phyloP scores from a whole-genome alignment of 1,139 yeast species.

The Sporopachydermia cereana region DNA sequence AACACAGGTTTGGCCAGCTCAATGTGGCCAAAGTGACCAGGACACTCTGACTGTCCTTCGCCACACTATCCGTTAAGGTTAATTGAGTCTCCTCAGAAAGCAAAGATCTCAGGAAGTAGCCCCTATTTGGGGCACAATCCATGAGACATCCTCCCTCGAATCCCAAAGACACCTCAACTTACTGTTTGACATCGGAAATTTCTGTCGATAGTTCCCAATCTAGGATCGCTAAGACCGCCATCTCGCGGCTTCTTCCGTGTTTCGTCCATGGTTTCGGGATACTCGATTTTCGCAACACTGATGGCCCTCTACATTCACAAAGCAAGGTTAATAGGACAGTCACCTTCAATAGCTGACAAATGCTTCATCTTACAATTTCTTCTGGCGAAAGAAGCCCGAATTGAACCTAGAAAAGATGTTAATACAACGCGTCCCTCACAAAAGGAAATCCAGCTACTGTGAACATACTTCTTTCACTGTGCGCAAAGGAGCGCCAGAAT shows the following conservation, averaged over 20 bases:
- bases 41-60: slow-evolving; percentile 98
- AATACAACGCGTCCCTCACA: slow-evolving; percentile 5
- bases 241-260: slow-evolving; percentile 89
- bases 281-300: slow-evolving; percentile 93
- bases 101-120: no score
- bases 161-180: no score
- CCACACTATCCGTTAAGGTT: slow-evolving; percentile 64
- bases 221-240: slow-evolving; percentile 94
- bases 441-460: no score
- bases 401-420: slow-evolving; percentile 44
- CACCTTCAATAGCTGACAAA: slow-evolving; percentile 5
- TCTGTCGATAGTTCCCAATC: slow-evolving; percentile 94
- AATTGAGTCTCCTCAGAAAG: no score
- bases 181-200: slow-evolving; percentile 91
- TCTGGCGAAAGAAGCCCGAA: slow-evolving; percentile 97
- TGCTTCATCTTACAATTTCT: slow-evolving; percentile 46
- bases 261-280: slow-evolving; percentile 98
- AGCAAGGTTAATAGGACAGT: no score
- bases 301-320: slow-evolving; percentile 91
- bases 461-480: slow-evolving; percentile 78
- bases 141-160: no score
- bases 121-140: no score
- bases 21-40: slow-evolving; percentile 98
- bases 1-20: slow-evolving; percentile 97
- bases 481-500: slow-evolving; percentile 95